A percentile compares a stretch with the other conserved stretches of the same genome.
Conservation (phyloP, 257 asterid species). For the Forsythia suspensa region DNA sequence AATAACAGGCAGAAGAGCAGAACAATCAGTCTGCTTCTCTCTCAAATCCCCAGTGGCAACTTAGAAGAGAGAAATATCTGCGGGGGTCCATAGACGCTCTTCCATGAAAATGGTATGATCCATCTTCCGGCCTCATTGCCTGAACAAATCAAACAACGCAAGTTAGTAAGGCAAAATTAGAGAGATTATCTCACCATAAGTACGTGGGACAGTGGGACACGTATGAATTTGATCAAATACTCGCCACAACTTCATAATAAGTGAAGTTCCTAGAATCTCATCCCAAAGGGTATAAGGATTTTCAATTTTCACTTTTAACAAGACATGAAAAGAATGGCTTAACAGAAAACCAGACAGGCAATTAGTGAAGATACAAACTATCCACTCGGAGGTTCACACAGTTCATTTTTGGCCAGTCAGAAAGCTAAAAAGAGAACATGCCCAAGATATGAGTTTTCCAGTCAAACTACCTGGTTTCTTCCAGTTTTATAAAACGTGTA, state of each 20-base stretch:
- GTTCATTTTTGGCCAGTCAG: background rate
- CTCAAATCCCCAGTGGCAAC: constrained; percentile 2
- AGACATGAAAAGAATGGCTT: background rate
- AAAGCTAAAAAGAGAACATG: background rate
- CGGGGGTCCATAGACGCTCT: constrained; percentile 95
- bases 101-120: constrained; percentile 85
- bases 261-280: background rate
- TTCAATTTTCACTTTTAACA: constrained; percentile 1
- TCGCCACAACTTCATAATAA: background rate
- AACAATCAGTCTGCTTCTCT: background rate
- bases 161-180: background rate
- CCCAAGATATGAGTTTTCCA: background rate
- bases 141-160: constrained; percentile 25
- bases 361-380: background rate
- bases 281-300: background rate
- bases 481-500: background rate
- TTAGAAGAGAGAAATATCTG: constrained; percentile 71
- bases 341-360: background rate
- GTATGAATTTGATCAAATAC: background rate
- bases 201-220: background rate
- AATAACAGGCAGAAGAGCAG: background rate
- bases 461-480: background rate
- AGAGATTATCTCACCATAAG: background rate
- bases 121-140: constrained; percentile 60
- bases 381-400: background rate